A percentile compares a stretch with the other conserved stretches of the same genome.
phyloP scores from a whole-genome alignment of 768 basidiomycete genomes.

The Lentinula sp. region DNA sequence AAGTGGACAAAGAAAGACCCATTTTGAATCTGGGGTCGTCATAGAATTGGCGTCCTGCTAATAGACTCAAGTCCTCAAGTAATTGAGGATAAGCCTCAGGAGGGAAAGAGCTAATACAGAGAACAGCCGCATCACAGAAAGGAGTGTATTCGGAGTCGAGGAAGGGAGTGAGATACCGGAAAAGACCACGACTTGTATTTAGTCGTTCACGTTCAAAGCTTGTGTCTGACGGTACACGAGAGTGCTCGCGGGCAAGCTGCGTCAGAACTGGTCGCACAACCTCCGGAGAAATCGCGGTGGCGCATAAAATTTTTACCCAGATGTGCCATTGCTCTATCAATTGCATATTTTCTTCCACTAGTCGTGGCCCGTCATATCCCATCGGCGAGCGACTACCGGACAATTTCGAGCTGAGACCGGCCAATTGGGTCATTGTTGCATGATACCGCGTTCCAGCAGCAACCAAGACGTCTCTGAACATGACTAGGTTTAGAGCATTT shows the following conservation, averaged over 20 bases:
- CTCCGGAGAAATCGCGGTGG: constrained; percentile 69
- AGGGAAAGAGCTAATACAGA: constrained; percentile 86
- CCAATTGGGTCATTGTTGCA: constrained; percentile 63
- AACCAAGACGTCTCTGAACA: constrained; percentile 61
- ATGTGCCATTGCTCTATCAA: constrained; percentile 75
- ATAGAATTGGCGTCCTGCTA: constrained; percentile 79
- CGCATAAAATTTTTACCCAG: constrained; percentile 82
- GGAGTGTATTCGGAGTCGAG: constrained; percentile 79
- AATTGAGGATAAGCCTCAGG: constrained; percentile 71
- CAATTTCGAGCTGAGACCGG: constrained; percentile 58
- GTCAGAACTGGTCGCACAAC: constrained; percentile 46
- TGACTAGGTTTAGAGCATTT: constrained; percentile 34
- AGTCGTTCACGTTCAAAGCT: constrained; percentile 73
- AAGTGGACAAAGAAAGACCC: constrained; percentile 22
- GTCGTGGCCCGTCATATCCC: not conserved
- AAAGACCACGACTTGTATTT: constrained; percentile 75
- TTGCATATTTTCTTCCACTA: constrained; percentile 29
- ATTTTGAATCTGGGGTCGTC: constrained; percentile 58
- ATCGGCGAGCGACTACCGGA: constrained; percentile 37
- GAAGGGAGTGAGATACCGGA: constrained; percentile 82
- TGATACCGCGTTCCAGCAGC: constrained; percentile 69
- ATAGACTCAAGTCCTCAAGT: constrained; percentile 75
- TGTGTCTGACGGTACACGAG: constrained; percentile 59
- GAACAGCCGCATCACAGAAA: constrained; percentile 82
- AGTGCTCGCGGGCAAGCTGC: constrained; percentile 57